Evolutionary conservation across 768 basidiomycete genomes (phyloP), one percentile per base, ranked within the genome.

Genomic region (Tylopilus cervinicoccineus): DNA sequence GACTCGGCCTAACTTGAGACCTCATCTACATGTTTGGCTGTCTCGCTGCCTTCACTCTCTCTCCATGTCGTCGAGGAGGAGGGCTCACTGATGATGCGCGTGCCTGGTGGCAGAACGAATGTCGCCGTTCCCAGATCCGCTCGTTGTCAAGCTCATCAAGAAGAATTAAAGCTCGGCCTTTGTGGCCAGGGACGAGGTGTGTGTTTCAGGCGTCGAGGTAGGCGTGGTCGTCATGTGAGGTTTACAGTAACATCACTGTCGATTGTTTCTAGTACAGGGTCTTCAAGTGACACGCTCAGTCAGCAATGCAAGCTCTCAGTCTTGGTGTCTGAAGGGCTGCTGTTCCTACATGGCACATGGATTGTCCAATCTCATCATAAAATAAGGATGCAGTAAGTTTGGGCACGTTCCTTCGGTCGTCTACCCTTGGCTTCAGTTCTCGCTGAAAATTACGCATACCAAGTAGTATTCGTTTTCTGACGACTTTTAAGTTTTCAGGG

Each of bases 351-450:
- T 61, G 96, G 96, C 5, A 88, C 96, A 2, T 99, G 96, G 96
- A 97, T 65, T 99, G 49, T 94, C 93, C 13, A 98, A 95, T 65
- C 78, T 99, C 48, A 94, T 98, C 68, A 92, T 99, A n/a, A n/a
- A n/a, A n/a, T n/a, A n/a, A n/a, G n/a, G 91, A 96, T 93, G 22
- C 91, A 95, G 53, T 98, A n/a, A n/a, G n/a, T 98, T 67, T 98
- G 94, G 93, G 94, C 93, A 68, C 16, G 33, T 48, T 12, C 3
- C 6, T 17, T n/a, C 9, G n/a, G n/a, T 5, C 3, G 17, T 16
- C 19, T 17, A 38, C 13, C 2, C 24, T 38, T 24, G 22, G 17
- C 2, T 17, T 34, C 17, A 20, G 7, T n/a, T n/a, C n/a, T n/a
- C 29, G 24, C 17, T 41, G 33, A 24, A 14, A 11, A n/a, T n/a